Conservation (phyloP, 495 filamentous ascomycete species). For the Lentithecium fluviatile region DNA sequence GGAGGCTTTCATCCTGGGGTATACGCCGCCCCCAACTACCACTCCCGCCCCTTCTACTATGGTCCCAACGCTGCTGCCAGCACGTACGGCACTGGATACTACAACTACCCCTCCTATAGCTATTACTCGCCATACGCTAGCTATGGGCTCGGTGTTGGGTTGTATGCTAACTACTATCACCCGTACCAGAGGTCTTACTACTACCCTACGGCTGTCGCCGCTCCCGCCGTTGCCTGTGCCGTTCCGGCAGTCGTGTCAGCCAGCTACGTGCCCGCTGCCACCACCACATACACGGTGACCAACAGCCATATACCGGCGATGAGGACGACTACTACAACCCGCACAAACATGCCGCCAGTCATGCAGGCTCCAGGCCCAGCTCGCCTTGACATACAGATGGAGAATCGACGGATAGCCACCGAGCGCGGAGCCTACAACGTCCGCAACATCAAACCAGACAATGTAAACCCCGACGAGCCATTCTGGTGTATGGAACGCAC, state of each 20-base stretch:
- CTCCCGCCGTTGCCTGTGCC: not conserved
- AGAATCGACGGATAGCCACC: constrained; percentile 40
- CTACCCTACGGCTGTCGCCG: constrained; percentile 2
- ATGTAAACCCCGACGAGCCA: constrained; percentile 38
- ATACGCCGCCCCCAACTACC: not conserved
- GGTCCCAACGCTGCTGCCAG: not conserved
- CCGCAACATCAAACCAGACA: constrained; percentile 36
- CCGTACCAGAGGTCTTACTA: constrained; percentile 3
- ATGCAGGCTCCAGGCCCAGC: too few species aligned
- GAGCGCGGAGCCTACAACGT: constrained; percentile 38
- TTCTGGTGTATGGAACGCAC: constrained; percentile 41
- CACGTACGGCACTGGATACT: not conserved
- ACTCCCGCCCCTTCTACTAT: not conserved
- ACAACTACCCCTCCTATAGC: not conserved
- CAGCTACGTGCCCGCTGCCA: not conserved
- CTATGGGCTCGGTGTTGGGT: not conserved
- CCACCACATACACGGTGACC: not conserved
- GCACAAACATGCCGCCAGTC: constrained; percentile 6
- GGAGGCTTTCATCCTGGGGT: too few species aligned
- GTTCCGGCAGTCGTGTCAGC: not conserved
- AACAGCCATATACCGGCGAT: not conserved
- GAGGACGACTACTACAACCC: not conserved
- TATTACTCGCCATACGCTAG: not conserved
- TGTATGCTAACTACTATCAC: constrained; percentile 10
- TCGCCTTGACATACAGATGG: constrained; percentile 36